A percentile compares a stretch with the other conserved stretches of the same genome.
Conservation (phyloP, 202 grass and related monocot species). For the Panicum virgatum region DNA sequence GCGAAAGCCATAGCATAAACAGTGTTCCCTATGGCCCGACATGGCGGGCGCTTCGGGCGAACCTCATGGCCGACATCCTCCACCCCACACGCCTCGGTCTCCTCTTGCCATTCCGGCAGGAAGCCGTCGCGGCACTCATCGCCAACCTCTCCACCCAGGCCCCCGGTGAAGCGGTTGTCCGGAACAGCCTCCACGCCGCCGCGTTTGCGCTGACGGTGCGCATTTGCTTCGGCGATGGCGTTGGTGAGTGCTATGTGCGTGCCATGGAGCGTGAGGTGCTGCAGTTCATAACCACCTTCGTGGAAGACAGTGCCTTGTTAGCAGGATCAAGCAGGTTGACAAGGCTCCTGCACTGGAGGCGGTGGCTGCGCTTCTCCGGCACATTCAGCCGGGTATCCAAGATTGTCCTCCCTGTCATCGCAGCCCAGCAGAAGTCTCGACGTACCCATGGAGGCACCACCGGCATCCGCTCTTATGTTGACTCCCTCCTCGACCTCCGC, state of each 20-base stretch:
- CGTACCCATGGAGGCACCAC: not conserved
- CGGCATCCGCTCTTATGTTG: not conserved
- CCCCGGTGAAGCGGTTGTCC: not conserved
- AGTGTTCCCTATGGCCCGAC: not conserved
- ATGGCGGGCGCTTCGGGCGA: not conserved
- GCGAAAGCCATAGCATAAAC: not conserved
- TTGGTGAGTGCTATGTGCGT: not conserved
- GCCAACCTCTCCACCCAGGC: not conserved
- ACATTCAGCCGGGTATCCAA: not conserved
- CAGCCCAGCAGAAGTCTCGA: not conserved
- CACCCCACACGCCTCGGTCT: not conserved
- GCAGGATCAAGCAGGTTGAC: not conserved
- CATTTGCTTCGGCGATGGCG: not conserved
- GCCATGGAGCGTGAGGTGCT: not conserved
- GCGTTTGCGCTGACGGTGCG: conserved; percentile 31
- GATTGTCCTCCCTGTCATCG: not conserved
- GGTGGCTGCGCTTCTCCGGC: not conserved
- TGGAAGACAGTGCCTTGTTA: not conserved
- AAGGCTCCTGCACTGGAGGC: not conserved
- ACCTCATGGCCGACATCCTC: not conserved
- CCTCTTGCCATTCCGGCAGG: not conserved
- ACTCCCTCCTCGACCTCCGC: too few species aligned
- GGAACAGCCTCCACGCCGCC: conserved; percentile 30
- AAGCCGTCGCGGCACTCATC: not conserved
- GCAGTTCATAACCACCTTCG: not conserved